Base-by-base conservation (phyloP, 2,329 filamentous ascomycete species). In the Diatrype stigma region DNA sequence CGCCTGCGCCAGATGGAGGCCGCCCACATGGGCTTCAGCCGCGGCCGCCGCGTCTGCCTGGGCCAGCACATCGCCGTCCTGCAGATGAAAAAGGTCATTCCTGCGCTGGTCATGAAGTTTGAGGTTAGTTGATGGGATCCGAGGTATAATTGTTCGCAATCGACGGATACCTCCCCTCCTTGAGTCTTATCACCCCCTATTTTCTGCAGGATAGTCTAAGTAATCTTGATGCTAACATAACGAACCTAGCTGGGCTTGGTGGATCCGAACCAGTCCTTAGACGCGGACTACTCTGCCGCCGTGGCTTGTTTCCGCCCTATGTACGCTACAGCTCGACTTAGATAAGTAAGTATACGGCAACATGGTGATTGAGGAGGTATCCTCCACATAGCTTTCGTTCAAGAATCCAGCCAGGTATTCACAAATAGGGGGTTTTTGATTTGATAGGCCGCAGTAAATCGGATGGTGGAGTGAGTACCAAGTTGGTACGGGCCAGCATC, bases 21-120 rank as follows among this genome's bases (percentile, higher is more conserved):
- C 10, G 42, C 56, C 21, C 59, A 60, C 30, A 60, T 63, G 56
- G 59, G 60, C 2, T 64, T 64, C 23, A 62, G 60, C 47, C 56
- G 60, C 3, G 61, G 60, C 10, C 53, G 55, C 28, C 54, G 58
- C 19, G 54, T 34, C 12, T 63, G 59, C 32, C 23, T 62, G 8
- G 61, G 61, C 2, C 56, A 60, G 48, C 45, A 62, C 38, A 60
- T 64, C 37, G 61, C 59, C 11, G 44, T 57, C 2, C 40, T 64
- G 48, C 58, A 59, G 37, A 62, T 64, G 54, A 64, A 61, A 47
- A 62, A 63, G 46, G 50, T 59, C 3, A 51, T 62, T 17, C 54
- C 61, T 23, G 60, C 60, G 6, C 32, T 63, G 10, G 12, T 63
- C 12, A 60, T 58, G 59, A 60, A 60, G 22, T 60, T 56, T 12